Percentiles rank a stretch among this genome's conserved stretches.
These are phyloP conservation scores for Backusella morwellensis DNA, from an alignment of 192 early-diverging fungal genomes.

Conservation along the genomic window DNA sequence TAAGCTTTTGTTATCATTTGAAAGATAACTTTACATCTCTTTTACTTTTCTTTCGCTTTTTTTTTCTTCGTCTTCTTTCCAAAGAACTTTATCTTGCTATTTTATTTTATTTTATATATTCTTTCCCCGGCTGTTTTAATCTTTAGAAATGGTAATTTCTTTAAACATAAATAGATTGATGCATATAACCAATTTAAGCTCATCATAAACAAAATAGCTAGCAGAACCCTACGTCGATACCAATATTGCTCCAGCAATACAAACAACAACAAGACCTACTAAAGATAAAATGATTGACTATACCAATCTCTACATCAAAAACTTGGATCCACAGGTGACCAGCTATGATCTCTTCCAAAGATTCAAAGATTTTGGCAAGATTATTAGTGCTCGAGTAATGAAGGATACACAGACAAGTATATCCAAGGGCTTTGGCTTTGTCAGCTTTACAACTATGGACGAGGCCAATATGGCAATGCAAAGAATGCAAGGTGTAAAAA, in stretches of 20 bases:
- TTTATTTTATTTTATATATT: neutral
- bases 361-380: slow-evolving; percentile 85
- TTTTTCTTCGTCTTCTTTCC: neutral
- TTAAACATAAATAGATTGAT: neutral
- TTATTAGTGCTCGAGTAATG: slow-evolving; percentile 90
- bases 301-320: slow-evolving; percentile 96
- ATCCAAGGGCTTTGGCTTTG: slow-evolving; percentile 90
- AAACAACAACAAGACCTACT: neutral
- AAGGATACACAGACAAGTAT: slow-evolving; percentile 61
- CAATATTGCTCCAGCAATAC: neutral
- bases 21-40: neutral
- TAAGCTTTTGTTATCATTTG: neutral
- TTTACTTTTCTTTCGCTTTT: neutral
- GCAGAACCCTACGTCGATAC: neutral
- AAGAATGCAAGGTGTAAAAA: slow-evolving; percentile 85
- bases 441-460: slow-evolving; percentile 87
- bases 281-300: slow-evolving; percentile 29
- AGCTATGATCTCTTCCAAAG: slow-evolving; percentile 93
- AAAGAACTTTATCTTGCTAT: neutral
- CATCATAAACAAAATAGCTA: neutral
- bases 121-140: neutral
- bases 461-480: slow-evolving; percentile 88
- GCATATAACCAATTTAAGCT: neutral
- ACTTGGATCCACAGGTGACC: slow-evolving; percentile 88
- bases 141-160: neutral